Conservation (phyloP, 116 monocot genomes). For the Papilionanthe hybrid region DNA sequence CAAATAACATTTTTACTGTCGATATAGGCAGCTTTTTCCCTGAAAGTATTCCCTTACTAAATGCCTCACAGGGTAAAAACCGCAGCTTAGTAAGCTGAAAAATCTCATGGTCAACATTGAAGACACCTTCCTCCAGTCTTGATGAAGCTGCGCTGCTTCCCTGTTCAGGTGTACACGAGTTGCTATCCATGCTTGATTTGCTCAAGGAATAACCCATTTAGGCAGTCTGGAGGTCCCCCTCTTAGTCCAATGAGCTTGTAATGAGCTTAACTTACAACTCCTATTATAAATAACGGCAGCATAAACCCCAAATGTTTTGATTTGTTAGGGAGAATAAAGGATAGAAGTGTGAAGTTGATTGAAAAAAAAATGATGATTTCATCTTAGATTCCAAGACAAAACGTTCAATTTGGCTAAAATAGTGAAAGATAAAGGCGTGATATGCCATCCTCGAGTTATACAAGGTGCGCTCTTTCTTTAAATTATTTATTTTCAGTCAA, state of each 20-base stretch:
- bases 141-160: not conserved
- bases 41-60: constrained; percentile 19
- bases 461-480: too few species aligned
- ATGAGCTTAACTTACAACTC: not conserved
- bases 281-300: not conserved
- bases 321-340: too few species aligned
- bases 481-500: too few species aligned
- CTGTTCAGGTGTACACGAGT: not conserved
- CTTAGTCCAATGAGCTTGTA: not conserved
- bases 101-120: constrained; percentile 39
- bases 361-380: not conserved
- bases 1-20: constrained; percentile 50
- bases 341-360: not conserved
- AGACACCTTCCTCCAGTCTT: not conserved
- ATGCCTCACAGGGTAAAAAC: constrained; percentile 44
- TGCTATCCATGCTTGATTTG: not conserved
- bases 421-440: too few species aligned
- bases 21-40: constrained; percentile 31
- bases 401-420: too few species aligned
- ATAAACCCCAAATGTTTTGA: not conserved
- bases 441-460: too few species aligned
- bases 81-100: constrained; percentile 56
- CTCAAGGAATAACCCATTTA: constrained; percentile 1
- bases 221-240: not conserved
- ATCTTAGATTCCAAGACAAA: too few species aligned